phyloP scores from a whole-genome alignment of 2,329 filamentous ascomycete genomes.

The Scolecobasidium constrictum region DNA sequence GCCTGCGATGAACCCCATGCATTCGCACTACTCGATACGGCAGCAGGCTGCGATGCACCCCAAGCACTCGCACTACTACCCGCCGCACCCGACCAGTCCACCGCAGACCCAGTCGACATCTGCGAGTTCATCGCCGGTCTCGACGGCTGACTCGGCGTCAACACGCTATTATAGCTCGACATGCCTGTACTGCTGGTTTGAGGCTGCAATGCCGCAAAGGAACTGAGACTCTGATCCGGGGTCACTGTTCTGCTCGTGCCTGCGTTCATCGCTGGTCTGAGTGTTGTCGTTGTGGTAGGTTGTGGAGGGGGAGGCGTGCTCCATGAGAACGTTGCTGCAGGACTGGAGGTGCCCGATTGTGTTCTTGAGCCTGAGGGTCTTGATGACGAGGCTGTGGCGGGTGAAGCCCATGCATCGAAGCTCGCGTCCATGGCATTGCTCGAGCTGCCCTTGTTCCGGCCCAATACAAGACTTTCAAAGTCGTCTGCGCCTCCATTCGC shows the following conservation, averaged over 20 bases:
- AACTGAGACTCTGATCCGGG: conserved; percentile 37
- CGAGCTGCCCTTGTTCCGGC: conserved; percentile 35
- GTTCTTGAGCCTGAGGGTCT: conserved; percentile 18
- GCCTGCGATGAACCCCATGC: not conserved
- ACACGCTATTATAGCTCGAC: conserved; percentile 13
- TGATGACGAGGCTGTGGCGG: conserved; percentile 20
- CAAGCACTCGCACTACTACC: conserved; percentile 3
- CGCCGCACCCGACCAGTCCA: conserved; percentile 4
- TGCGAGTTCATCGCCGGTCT: conserved; percentile 4
- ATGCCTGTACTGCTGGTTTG: conserved; percentile 17
- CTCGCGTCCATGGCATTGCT: conserved; percentile 24
- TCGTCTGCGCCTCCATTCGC: conserved; percentile 59
- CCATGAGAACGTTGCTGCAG: conserved; percentile 35
- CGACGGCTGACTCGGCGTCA: conserved; percentile 26
- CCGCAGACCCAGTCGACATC: not conserved
- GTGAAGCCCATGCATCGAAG: conserved; percentile 28
- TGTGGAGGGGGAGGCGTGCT: conserved; percentile 25
- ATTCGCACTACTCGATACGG: not conserved
- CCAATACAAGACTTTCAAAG: conserved; percentile 85
- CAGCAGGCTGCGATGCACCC: not conserved
- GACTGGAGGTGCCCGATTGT: conserved; percentile 17
- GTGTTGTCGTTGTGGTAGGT: conserved; percentile 11
- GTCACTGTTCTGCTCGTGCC: conserved; percentile 36
- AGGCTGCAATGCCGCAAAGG: conserved; percentile 37
- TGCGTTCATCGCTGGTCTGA: conserved; percentile 6